phyloP scores from a whole-genome alignment of 495 filamentous ascomycete genomes.

The Xylaria scruposa region DNA sequence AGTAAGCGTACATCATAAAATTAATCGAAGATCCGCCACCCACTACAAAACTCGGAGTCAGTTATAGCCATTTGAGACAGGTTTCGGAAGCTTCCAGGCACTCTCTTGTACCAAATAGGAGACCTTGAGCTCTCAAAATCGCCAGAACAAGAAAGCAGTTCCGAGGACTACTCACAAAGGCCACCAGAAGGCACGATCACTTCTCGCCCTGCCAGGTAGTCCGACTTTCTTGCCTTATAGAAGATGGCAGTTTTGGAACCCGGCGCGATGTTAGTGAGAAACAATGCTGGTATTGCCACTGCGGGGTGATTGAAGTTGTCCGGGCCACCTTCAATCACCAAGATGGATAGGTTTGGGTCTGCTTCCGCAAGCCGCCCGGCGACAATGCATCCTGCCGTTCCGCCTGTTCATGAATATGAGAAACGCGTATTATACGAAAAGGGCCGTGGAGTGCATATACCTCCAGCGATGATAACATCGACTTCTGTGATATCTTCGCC shows the following conservation, averaged over 20 bases:
- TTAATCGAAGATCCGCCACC: constrained; percentile 68
- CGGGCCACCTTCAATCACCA: constrained; percentile 50
- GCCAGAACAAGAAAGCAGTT: no score
- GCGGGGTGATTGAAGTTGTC: constrained; percentile 45
- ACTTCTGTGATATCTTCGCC: constrained; percentile 42
- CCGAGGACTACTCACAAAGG: no score
- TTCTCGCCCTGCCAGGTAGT: constrained; percentile 54
- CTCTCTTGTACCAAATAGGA: no score
- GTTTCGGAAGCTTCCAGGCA: no score
- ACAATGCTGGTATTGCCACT: constrained; percentile 45
- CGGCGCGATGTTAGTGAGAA: constrained; percentile 42
- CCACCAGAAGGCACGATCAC: constrained; percentile 59
- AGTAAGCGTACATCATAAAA: constrained; percentile 58
- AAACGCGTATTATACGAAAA: neutral
- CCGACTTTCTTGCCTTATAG: constrained; percentile 41
- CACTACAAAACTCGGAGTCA: no score
- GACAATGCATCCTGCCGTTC: constrained; percentile 51
- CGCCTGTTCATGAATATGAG: constrained; percentile 38
- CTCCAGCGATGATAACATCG: constrained; percentile 50
- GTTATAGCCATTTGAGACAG: no score
- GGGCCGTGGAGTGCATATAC: constrained; percentile 28
- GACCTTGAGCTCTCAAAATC: no score
- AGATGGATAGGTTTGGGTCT: constrained; percentile 47
- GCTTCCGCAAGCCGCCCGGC: constrained; percentile 51
- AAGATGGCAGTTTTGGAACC: constrained; percentile 45